These are phyloP conservation scores for Chytriomyces hyalinus DNA, from an alignment of 192 early-diverging fungal genomes.

Conservation along the genomic window DNA sequence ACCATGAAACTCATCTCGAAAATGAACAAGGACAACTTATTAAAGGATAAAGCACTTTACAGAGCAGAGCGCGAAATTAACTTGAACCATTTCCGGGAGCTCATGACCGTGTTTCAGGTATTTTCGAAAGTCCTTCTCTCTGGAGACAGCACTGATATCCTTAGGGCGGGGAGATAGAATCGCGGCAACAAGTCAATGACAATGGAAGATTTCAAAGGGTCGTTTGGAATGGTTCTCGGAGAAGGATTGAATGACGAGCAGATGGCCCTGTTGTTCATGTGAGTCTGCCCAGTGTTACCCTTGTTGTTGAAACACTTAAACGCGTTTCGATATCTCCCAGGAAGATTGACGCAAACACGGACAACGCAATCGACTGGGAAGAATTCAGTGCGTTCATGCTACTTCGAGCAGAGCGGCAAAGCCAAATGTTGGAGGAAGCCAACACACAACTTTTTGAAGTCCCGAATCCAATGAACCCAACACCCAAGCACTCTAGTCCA, in stretches of 20 bases:
- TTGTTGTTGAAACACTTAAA: not conserved
- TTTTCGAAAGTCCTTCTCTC: not conserved
- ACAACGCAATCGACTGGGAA: constrained; percentile 63
- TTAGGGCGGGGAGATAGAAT: not conserved
- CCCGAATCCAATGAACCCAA: constrained; percentile 25
- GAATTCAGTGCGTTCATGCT: constrained; percentile 67
- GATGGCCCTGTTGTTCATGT: constrained; percentile 62
- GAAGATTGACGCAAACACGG: constrained; percentile 63
- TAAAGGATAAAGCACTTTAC: constrained; percentile 55
- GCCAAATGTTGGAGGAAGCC: constrained; percentile 53
- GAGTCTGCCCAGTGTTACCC: not conserved
- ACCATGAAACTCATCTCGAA: constrained; percentile 37
- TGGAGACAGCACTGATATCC: not conserved
- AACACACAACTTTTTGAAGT: constrained; percentile 48
- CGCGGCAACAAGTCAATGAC: constrained; percentile 34
- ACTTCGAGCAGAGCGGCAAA: constrained; percentile 53
- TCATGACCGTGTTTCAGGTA: constrained; percentile 58
- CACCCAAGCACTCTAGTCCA: constrained; percentile 36
- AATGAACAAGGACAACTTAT: constrained; percentile 41
- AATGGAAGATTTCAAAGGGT: constrained; percentile 53
- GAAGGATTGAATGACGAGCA: constrained; percentile 57
- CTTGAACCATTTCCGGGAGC: constrained; percentile 54
- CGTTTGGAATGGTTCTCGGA: constrained; percentile 55
- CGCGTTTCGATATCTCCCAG: not conserved
- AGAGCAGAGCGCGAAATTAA: constrained; percentile 58